A percentile compares a stretch with the other conserved stretches of the same genome.
phyloP scores from a whole-genome alignment of 2,329 filamentous ascomycete genomes.

The Pseudogymnoascus sp. region DNA sequence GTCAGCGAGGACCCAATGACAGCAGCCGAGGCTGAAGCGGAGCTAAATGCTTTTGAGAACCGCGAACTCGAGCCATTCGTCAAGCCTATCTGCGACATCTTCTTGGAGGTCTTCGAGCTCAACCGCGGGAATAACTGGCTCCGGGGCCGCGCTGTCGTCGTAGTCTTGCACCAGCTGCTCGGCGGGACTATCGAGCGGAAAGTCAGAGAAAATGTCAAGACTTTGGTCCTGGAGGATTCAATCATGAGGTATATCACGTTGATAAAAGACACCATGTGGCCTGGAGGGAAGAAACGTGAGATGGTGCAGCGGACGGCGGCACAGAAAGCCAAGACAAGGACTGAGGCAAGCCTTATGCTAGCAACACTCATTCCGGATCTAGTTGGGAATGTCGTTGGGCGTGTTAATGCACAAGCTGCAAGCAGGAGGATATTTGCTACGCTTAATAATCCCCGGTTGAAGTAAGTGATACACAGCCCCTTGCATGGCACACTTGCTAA shows the following conservation, averaged over 20 bases:
- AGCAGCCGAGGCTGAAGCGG: constrained; percentile 79
- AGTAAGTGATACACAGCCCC: constrained; percentile 53
- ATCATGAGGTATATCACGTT: constrained; percentile 69
- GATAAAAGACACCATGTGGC: constrained; percentile 77
- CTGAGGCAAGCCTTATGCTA: constrained; percentile 83
- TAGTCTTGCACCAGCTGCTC: constrained; percentile 90
- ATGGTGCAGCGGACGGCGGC: constrained; percentile 53
- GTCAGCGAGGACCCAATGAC: constrained; percentile 45
- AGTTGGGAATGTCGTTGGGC: constrained; percentile 86
- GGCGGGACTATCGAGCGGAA: constrained; percentile 95
- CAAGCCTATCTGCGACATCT: constrained; percentile 96
- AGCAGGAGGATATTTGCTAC: constrained; percentile 84
- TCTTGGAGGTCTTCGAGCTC: constrained; percentile 90
- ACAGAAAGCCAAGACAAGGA: constrained; percentile 74
- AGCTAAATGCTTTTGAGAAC: constrained; percentile 87
- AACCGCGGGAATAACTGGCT: constrained; percentile 97
- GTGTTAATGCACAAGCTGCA: constrained; percentile 84
- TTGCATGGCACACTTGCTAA: constrained; percentile 14
- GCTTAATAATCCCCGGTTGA: constrained; percentile 83
- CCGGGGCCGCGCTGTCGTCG: constrained; percentile 87
- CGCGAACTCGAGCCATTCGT: constrained; percentile 90
- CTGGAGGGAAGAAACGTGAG: constrained; percentile 52
- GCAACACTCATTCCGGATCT: constrained; percentile 86
- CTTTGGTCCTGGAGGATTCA: constrained; percentile 69
- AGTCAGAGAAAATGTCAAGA: constrained; percentile 75